Percentiles rank a stretch among this genome's conserved stretches.
Conservation (phyloP, 2,329 filamentous ascomycete species). For the Nectriaceae sp. region DNA sequence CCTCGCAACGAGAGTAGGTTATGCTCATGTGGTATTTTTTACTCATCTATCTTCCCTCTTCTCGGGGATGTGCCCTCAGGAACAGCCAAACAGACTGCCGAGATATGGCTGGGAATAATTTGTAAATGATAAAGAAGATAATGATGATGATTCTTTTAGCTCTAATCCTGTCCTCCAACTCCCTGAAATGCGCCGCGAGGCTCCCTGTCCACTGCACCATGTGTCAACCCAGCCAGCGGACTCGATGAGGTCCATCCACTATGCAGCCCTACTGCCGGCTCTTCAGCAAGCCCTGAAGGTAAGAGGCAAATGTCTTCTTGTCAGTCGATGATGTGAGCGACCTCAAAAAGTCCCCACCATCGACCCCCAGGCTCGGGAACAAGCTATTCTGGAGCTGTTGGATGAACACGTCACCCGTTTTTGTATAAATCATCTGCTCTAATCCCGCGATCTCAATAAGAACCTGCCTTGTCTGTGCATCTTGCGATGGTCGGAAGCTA, state of each 20-base stretch:
- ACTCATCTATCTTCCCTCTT: constrained; percentile 6
- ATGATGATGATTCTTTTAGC: constrained; percentile 25
- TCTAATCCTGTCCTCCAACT: constrained; percentile 33
- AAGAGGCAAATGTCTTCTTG: constrained; percentile 63
- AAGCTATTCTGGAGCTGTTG: constrained; percentile 65
- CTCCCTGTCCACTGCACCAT: constrained; percentile 12
- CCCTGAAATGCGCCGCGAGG: constrained; percentile 32
- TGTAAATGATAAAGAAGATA: constrained; percentile 26
- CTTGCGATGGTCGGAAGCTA: constrained; percentile 74
- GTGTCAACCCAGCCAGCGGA: not conserved
- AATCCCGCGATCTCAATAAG: constrained; percentile 84
- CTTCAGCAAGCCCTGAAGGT: constrained; percentile 61
- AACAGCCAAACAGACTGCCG: not conserved
- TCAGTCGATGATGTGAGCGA: constrained; percentile 60
- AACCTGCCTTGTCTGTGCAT: constrained; percentile 87
- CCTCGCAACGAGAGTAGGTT: too few species aligned
- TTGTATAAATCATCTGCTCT: constrained; percentile 87
- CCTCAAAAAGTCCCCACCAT: constrained; percentile 60
- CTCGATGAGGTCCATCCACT: constrained; percentile 3
- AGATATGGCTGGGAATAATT: not conserved
- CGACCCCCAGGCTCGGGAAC: constrained; percentile 65
- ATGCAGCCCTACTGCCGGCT: constrained; percentile 34
- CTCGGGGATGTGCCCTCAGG: not conserved
- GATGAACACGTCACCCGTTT: constrained; percentile 83
- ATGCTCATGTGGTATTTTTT: too few species aligned